Percentiles rank a stretch among this genome's conserved stretches.
These are phyloP conservation scores for Termitomyces sp. DNA, from an alignment of 768 basidiomycete genomes.

Conservation along the genomic window DNA sequence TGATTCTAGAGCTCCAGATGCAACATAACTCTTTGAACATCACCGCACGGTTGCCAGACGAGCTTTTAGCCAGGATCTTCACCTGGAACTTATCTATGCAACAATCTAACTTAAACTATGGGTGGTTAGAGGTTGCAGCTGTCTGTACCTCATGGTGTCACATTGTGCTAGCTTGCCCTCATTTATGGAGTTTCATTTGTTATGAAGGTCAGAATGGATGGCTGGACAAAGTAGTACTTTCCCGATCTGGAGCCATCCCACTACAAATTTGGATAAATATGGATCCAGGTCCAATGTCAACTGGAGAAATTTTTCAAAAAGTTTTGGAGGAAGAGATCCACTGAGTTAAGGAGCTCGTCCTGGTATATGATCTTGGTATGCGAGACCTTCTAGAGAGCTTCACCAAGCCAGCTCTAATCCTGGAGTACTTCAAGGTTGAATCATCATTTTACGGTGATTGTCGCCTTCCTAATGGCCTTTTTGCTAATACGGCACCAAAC, in stretches of 20 bases:
- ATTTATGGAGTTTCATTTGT: background rate
- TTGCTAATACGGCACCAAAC: background rate
- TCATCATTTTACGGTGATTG: background rate
- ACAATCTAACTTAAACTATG: background rate
- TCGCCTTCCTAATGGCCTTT: background rate
- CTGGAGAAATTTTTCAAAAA: background rate
- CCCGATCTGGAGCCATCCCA: background rate
- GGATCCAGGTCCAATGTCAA: too few species aligned
- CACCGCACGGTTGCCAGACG: too few species aligned
- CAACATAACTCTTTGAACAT: too few species aligned
- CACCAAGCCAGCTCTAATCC: background rate
- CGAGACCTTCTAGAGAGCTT: background rate
- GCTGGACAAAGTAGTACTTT: background rate
- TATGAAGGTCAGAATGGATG: background rate
- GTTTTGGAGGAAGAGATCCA: background rate
- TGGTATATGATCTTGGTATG: too few species aligned
- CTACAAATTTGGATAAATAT: background rate
- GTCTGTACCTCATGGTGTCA: background rate
- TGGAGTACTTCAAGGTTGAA: background rate
- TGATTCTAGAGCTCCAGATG: too few species aligned
- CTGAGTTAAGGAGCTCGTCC: background rate
- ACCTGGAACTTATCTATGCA: background rate
- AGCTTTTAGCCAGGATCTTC: background rate
- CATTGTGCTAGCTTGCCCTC: background rate
- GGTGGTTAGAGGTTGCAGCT: background rate